A percentile compares a stretch with the other conserved stretches of the same genome.
Conservation (phyloP, 306 rosid species). For the Cercis canadensis region DNA sequence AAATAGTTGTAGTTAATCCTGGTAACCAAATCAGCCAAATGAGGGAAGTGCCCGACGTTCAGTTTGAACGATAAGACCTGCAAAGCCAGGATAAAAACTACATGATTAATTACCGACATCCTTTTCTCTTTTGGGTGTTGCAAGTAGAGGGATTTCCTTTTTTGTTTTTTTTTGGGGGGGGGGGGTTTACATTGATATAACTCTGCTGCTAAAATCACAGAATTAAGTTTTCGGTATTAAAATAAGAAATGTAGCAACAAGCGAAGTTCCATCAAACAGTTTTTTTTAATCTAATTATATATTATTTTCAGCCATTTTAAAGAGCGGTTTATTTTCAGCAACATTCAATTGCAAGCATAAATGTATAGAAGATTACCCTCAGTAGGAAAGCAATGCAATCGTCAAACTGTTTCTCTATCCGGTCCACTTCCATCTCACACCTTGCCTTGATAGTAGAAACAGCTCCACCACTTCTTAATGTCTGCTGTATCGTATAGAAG, state of each 20-base stretch:
- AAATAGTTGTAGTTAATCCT: slow-evolving; percentile 92
- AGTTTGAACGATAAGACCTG: slow-evolving; percentile 97
- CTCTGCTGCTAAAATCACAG: no score
- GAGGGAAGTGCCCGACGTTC: slow-evolving; percentile 95
- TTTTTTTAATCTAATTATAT: no score
- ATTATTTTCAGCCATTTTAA: no score
- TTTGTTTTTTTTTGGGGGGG: no score
- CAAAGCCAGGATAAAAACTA: slow-evolving; percentile 37
- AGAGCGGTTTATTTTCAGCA: no score
- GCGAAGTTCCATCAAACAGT: no score
- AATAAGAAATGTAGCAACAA: no score
- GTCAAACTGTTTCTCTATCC: slow-evolving; percentile 93
- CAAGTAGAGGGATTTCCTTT: neutral
- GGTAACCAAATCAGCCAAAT: slow-evolving; percentile 93
- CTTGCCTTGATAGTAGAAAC: slow-evolving; percentile 85
- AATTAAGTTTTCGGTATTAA: no score
- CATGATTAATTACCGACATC: slow-evolving; percentile 11
- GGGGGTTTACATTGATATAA: no score
- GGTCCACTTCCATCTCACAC: slow-evolving; percentile 94
- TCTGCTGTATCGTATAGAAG: slow-evolving; percentile 83
- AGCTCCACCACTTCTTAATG: slow-evolving; percentile 83
- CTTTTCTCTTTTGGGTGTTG: neutral
- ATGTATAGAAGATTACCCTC: slow-evolving; percentile 60
- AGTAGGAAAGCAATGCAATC: slow-evolving; percentile 95
- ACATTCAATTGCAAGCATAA: no score